Conservation (phyloP, 2,329 filamentous ascomycete genomes). For the Monosporascus ibericus region DNA sequence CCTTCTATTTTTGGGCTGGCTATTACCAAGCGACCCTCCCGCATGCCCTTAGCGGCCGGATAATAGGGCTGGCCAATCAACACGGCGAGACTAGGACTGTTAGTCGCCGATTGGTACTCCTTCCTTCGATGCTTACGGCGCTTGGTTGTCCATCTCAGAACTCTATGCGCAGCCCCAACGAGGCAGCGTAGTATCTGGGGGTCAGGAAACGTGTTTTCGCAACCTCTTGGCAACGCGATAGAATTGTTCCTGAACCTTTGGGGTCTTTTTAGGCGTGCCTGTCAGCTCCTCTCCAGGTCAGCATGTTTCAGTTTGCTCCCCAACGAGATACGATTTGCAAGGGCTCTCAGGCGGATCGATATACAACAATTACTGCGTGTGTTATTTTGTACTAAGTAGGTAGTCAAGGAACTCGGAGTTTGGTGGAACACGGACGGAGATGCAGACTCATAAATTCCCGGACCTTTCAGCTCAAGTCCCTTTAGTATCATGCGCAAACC, state of each 20-base stretch:
- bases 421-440: no score
- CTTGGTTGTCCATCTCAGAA: not conserved
- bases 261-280: not conserved
- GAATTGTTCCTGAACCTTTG: not conserved
- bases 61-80: slow-evolving; percentile 19
- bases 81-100: not conserved
- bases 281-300: no score
- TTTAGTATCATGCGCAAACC: no score
- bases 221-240: not conserved
- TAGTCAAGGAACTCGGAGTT: no score
- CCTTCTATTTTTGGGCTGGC: slow-evolving; percentile 20
- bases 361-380: no score
- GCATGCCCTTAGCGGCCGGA: slow-evolving; percentile 12
- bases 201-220: not conserved
- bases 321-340: no score
- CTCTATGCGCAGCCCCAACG: not conserved
- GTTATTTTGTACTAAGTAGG: no score
- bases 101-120: not conserved
- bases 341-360: no score
- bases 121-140: not conserved
- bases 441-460: no score
- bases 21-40: slow-evolving; percentile 18
- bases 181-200: not conserved
- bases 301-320: no score
- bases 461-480: no score